Base-by-base conservation (phyloP, 768 basidiomycete species). In the Mycena olivaceomarginata region DNA sequence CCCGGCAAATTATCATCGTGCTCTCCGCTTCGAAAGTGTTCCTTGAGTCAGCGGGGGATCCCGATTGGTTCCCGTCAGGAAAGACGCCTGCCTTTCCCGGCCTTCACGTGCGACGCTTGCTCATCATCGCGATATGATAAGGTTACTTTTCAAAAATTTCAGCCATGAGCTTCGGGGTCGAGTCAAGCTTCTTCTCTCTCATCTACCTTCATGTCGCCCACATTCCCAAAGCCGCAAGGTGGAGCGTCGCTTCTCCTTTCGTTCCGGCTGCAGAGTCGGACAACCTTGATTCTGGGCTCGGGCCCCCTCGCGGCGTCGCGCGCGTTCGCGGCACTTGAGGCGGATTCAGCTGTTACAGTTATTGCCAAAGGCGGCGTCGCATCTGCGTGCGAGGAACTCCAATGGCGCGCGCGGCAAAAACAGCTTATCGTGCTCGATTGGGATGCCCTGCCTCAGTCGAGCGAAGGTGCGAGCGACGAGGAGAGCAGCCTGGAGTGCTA, bases 231-330 rank as follows among this genome's bases (percentile, higher is more conserved):
- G 5, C 89, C 92, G 1, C 84, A 85, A 15, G 83, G 85, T 12
- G 96, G 96, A 9, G 95, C 94, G 0, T 96, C 96, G 7, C 91
- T 98, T 16, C 80, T 97, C 0, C 90, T 98, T 25, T 93, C 97
- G 0, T 96, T 97, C 85, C 90, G 89, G 66, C 87, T 94, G 39
- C 85, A 87, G 56, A 83, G 85, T 72, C 89, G 89, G 48, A 88
- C 86, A 0, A 89, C 93, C 45, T 86, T 99, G 51, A 90, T 99
- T 59, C 80, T 99, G 56, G 97, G 98, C 3, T 91, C 93, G 1
- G 92, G 93, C n/a, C 81, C 90, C 2, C 90, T 99, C 3, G 97
- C 97, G 0, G 97, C 97, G 0, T 90, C 92, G n/a, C 92, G 98
- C 63, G 94, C 95, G 2, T 96, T 95, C 80, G 88, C 94, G 20